Evolutionary conservation across 1,284 basidiomycete species (phyloP).

Genomic region (Ceratobasidium sp.): DNA sequence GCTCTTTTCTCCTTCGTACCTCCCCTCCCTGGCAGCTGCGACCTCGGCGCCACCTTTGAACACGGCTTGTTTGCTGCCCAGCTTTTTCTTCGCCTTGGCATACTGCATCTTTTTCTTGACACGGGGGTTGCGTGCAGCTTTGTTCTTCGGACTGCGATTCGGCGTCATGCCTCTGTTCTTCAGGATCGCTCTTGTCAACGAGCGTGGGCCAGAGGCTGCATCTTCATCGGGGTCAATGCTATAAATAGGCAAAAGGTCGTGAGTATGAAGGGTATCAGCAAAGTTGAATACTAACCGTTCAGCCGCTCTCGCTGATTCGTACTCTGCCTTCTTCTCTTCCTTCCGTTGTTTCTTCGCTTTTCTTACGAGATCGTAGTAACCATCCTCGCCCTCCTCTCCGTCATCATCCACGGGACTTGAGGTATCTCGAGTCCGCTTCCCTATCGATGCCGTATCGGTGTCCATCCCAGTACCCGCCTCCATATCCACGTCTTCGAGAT

Average conservation of each 20-base stretch:
- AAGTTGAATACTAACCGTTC: conserved; percentile 64
- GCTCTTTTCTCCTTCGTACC: conserved; percentile 63
- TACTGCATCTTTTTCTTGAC: conserved; percentile 94
- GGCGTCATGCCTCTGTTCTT: conserved; percentile 94
- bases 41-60: conserved; percentile 83
- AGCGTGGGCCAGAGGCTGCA: conserved; percentile 75
- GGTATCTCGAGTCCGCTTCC: conserved; percentile 23
- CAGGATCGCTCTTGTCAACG: conserved; percentile 87
- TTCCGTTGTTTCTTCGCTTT: conserved; percentile 76
- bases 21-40: conserved; percentile 51
- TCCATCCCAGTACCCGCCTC: conserved; percentile 59
- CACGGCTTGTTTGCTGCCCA: conserved; percentile 86
- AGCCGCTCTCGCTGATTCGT: conserved; percentile 73
- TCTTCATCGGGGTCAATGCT: conserved; percentile 64
- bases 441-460: conserved; percentile 47
- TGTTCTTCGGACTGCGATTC: conserved; percentile 72
- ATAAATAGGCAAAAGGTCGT: conserved; percentile 42
- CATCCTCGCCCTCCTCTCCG: conserved; percentile 62
- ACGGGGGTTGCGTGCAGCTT: conserved; percentile 86
- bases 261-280: not conserved
- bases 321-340: conserved; percentile 79
- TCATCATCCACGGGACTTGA: conserved; percentile 48
- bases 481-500: conserved; percentile 64
- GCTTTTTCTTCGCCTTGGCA: conserved; percentile 92
- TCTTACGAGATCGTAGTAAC: conserved; percentile 91